These are phyloP conservation scores for Boletus tylopilopsis DNA, from an alignment of 768 basidiomycete genomes.

Conservation along the genomic window DNA sequence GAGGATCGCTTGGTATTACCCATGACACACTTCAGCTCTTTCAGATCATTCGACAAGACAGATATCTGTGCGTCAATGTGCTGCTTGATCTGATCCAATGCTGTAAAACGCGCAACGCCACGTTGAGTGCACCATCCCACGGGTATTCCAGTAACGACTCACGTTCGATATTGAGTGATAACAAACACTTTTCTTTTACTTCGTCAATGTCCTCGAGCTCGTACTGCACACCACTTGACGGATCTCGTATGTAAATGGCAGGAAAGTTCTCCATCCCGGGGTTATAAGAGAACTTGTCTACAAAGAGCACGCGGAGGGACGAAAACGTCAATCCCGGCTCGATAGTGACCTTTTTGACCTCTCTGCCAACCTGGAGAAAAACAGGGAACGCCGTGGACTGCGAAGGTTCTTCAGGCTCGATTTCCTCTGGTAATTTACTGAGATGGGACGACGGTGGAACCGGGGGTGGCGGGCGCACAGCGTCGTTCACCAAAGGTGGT, in stretches of 20 bases:
- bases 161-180: constrained; percentile 98
- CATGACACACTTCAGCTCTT: constrained; percentile 76
- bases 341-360: constrained; percentile 82
- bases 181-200: constrained; percentile 79
- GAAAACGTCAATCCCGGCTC: constrained; percentile 70
- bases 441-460: constrained; percentile 1
- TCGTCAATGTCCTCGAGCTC: constrained; percentile 95
- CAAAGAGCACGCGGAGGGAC: constrained; percentile 80
- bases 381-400: constrained; percentile 49
- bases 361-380: constrained; percentile 85
- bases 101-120: constrained; percentile 37
- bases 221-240: constrained; percentile 88
- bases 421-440: constrained; percentile 18
- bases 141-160: constrained; percentile 36
- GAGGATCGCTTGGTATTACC: constrained; percentile 52
- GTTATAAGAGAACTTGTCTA: constrained; percentile 92
- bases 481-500: constrained; percentile 46
- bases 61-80: constrained; percentile 94
- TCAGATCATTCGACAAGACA: constrained; percentile 79
- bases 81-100: constrained; percentile 97
- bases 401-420: constrained; percentile 18
- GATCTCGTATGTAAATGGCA: constrained; percentile 93
- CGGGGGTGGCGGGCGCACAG: constrained; percentile 15
- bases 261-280: constrained; percentile 93
- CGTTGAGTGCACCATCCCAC: constrained; percentile 7